Conservation (phyloP, 164 flowering plant genomes). For the Houttuynia cordata region DNA sequence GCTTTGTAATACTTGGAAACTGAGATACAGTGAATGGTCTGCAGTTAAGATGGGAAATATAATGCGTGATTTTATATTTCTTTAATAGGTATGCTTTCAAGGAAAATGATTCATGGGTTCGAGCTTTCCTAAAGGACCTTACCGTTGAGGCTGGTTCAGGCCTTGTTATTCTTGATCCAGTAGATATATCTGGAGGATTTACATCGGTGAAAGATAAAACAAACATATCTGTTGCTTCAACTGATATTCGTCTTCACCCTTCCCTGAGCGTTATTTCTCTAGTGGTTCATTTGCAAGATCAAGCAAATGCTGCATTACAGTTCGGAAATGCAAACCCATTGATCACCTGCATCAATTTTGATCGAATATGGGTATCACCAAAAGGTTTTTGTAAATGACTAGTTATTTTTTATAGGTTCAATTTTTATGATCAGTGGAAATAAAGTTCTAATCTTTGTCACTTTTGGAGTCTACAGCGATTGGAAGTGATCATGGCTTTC, state of each 20-base stretch:
- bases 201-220: slow-evolving; percentile 89
- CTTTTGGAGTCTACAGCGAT: slow-evolving; percentile 9
- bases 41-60: neutral
- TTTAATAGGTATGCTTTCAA: slow-evolving; percentile 82
- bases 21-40: neutral
- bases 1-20: too few relatives aligned
- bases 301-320: slow-evolving; percentile 62
- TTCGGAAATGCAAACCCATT: slow-evolving; percentile 73
- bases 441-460: neutral
- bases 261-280: slow-evolving; percentile 81
- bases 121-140: slow-evolving; percentile 79
- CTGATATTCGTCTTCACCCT: slow-evolving; percentile 72
- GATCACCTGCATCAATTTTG: slow-evolving; percentile 72
- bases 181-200: slow-evolving; percentile 86
- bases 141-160: slow-evolving; percentile 96
- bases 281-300: slow-evolving; percentile 67
- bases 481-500: slow-evolving; percentile 49
- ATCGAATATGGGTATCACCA: slow-evolving; percentile 71
- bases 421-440: neutral
- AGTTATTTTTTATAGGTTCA: neutral
- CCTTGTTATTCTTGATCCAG: slow-evolving; percentile 79
- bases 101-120: slow-evolving; percentile 85
- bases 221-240: slow-evolving; percentile 61
- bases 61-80: neutral
- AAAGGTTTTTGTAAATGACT: slow-evolving; percentile 37